Evolutionary conservation across 805 yeast genomes (phyloP).

Genomic region (Ogataea glucozyma): DNA sequence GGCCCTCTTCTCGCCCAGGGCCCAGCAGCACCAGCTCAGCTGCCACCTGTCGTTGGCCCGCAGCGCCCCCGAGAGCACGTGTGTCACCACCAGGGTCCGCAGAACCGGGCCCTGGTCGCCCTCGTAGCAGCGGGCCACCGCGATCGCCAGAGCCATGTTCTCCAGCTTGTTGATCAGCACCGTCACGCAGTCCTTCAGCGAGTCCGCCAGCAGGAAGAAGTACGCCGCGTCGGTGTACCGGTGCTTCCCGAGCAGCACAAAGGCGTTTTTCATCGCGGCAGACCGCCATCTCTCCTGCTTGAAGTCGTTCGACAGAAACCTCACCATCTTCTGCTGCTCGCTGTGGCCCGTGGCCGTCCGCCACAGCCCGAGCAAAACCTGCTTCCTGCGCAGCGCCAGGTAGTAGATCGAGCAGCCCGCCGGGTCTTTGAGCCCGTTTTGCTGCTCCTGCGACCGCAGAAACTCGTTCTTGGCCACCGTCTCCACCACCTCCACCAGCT

Average conservation of each 20-base stretch:
- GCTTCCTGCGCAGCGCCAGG: constrained; percentile 75
- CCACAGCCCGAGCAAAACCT: constrained; percentile 81
- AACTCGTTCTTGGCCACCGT: constrained; percentile 73
- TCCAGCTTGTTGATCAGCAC: constrained; percentile 67
- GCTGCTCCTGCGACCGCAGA: constrained; percentile 36
- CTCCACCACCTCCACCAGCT: constrained; percentile 58
- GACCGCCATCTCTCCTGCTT: constrained; percentile 73
- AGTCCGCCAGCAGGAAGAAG: constrained; percentile 77
- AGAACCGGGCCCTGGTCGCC: constrained; percentile 58
- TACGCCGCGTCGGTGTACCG: constrained; percentile 85
- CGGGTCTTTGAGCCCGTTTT: constrained; percentile 62
- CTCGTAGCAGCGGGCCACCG: constrained; percentile 76
- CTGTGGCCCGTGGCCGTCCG: constrained; percentile 69
- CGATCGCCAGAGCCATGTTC: constrained; percentile 75
- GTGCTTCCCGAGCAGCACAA: constrained; percentile 85
- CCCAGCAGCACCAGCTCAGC: constrained; percentile 80
- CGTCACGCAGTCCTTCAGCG: constrained; percentile 73
- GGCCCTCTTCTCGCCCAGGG: constrained; percentile 45
- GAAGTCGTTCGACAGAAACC: constrained; percentile 77
- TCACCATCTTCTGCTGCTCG: constrained; percentile 81
- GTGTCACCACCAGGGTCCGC: constrained; percentile 46
- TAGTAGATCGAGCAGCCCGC: constrained; percentile 71
- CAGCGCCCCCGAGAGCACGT: constrained; percentile 58
- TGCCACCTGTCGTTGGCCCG: constrained; percentile 75
- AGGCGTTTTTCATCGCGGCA: constrained; percentile 92